phyloP scores from a whole-genome alignment of 148 eudicot genomes.

The Fagopyrum homotropicum region DNA sequence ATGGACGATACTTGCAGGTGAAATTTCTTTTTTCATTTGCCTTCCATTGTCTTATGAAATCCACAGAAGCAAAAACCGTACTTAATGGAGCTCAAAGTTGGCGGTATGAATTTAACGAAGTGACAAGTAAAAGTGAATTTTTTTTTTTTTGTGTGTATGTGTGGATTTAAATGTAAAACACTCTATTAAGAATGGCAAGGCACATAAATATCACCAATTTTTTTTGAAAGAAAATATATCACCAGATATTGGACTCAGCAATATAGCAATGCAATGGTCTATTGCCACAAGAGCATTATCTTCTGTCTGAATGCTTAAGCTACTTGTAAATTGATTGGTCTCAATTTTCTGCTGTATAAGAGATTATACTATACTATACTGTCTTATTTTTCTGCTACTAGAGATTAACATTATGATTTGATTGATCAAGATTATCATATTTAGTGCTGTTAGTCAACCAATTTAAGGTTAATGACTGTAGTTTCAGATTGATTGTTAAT shows the following conservation, averaged over 20 bases:
- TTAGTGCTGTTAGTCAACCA: background rate
- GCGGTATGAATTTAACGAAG: background rate
- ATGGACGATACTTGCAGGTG: conserved; percentile 95
- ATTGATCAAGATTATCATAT: background rate
- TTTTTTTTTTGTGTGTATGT: too few species aligned
- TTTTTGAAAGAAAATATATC: background rate
- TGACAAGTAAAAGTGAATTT: background rate
- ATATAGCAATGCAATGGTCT: conserved; percentile 1
- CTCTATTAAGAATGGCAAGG: background rate
- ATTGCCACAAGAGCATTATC: background rate
- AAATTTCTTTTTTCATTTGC: background rate
- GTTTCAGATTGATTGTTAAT: background rate
- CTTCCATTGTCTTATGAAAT: background rate
- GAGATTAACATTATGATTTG: background rate
- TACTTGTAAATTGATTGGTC: background rate
- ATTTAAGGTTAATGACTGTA: background rate
- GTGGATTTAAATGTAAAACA: background rate
- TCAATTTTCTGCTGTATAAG: background rate
- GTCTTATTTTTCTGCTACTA: background rate
- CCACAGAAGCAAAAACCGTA: background rate
- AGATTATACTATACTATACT: background rate
- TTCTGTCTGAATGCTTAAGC: background rate
- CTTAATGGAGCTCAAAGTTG: background rate
- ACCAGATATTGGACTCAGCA: background rate
- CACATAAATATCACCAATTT: background rate